Percentiles rank a stretch among this genome's conserved stretches.
Conservation (phyloP, 768 basidiomycete genomes). For the Pilatotrama ljubarskyi region DNA sequence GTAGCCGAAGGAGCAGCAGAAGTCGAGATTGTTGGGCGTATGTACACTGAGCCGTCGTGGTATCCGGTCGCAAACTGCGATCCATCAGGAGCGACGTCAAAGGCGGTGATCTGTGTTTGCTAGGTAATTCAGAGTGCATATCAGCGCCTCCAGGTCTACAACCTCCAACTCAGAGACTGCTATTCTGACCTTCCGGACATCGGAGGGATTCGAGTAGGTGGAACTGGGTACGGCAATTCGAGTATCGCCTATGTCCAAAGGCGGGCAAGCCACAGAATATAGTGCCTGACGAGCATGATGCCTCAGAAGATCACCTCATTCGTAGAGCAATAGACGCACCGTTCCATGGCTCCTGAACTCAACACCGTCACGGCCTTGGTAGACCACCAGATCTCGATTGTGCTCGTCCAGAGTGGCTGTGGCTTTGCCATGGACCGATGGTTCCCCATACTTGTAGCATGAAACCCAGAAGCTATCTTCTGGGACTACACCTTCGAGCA, state of each 20-base stretch:
- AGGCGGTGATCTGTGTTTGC: slow-evolving; percentile 60
- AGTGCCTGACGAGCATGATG: slow-evolving; percentile 27
- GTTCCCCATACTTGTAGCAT: slow-evolving; percentile 55
- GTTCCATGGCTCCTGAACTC: slow-evolving; percentile 39
- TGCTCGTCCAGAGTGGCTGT: slow-evolving; percentile 52
- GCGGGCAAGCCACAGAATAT: slow-evolving; percentile 48
- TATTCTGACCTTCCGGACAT: slow-evolving; percentile 33
- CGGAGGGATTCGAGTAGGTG: slow-evolving; percentile 49
- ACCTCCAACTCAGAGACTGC: neutral
- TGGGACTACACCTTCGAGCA: slow-evolving; percentile 54
- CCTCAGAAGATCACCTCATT: neutral
- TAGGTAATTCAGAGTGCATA: slow-evolving; percentile 14
- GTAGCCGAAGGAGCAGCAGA: slow-evolving; percentile 27
- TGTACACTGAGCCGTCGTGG: slow-evolving; percentile 56
- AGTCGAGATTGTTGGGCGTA: slow-evolving; percentile 41
- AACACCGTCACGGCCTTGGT: slow-evolving; percentile 50
- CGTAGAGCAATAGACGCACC: slow-evolving; percentile 30
- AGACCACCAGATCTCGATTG: slow-evolving; percentile 48
- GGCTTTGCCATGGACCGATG: slow-evolving; percentile 67
- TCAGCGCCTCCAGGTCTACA: neutral
- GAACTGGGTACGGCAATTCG: slow-evolving; percentile 50
- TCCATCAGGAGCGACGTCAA: slow-evolving; percentile 60
- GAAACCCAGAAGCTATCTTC: slow-evolving; percentile 74
- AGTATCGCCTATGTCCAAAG: slow-evolving; percentile 49
- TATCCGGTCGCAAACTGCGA: slow-evolving; percentile 61